These are phyloP conservation scores for Chaetomiaceae sp. DNA, from an alignment of 2,329 filamentous ascomycete species.

Conservation along the genomic window DNA sequence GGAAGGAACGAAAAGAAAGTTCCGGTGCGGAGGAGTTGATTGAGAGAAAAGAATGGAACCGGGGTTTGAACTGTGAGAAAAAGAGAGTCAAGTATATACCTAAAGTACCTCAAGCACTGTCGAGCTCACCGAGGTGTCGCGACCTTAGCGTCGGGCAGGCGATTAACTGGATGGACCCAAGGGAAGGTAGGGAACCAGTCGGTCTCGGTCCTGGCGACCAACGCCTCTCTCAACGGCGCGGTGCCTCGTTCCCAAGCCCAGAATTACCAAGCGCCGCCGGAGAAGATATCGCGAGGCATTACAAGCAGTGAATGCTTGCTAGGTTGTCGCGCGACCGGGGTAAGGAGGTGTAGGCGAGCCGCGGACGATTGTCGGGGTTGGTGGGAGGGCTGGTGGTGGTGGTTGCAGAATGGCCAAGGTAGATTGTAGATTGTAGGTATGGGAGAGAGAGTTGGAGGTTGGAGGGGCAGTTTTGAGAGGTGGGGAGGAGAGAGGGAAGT, in stretches of 20 bases:
- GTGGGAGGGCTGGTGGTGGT: neutral
- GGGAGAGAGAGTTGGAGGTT: neutral
- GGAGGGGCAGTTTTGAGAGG: too few species aligned
- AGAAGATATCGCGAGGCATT: neutral
- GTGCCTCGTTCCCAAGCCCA: conserved; percentile 3
- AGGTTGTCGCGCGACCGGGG: too few species aligned
- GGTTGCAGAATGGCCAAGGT: neutral
- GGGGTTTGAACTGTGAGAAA: conserved; percentile 3
- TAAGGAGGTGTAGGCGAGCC: too few species aligned
- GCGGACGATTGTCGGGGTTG: too few species aligned
- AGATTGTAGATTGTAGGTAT: too few species aligned
- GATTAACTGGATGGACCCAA: too few species aligned
- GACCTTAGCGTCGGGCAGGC: neutral
- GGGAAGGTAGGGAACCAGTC: too few species aligned
- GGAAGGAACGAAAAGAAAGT: neutral
- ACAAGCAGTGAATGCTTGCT: too few species aligned
- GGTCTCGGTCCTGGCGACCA: neutral
- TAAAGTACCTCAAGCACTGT: neutral
- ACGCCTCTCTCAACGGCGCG: conserved; percentile 4
- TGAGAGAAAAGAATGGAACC: neutral
- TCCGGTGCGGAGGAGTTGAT: neutral
- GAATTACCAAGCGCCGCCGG: neutral
- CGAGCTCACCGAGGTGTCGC: conserved; percentile 11
- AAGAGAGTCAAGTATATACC: neutral
- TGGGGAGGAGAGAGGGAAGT: neutral